phyloP scores from a whole-genome alignment of 305 asterid genomes.

The Fraxinus ornus region DNA sequence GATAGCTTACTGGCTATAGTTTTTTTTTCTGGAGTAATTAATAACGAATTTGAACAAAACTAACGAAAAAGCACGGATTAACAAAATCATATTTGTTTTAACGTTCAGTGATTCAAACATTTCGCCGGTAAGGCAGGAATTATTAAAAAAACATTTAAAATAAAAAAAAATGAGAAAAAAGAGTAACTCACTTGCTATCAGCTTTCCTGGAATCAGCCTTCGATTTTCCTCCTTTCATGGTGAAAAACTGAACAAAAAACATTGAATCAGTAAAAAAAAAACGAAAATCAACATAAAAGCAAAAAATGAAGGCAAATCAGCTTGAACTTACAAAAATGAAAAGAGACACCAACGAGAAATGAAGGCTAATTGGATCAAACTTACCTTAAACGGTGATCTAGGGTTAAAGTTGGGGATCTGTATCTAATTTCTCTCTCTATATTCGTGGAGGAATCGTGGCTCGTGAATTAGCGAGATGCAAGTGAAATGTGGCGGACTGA shows the following conservation, averaged over 20 bases:
- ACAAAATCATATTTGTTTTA: background rate
- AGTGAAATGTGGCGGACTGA: background rate
- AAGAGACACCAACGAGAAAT: background rate
- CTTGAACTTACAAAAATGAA: background rate
- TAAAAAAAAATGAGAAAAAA: background rate
- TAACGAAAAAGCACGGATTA: background rate
- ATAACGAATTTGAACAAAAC: background rate
- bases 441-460: constrained; percentile 2
- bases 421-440: background rate
- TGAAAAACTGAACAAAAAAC: constrained; percentile 11
- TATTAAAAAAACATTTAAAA: background rate
- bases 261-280: background rate
- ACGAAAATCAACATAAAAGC: background rate
- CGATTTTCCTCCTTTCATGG: constrained; percentile 66
- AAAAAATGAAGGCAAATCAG: background rate
- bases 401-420: constrained; percentile 33
- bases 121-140: background rate
- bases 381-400: constrained; percentile 27
- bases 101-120: background rate
- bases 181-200: constrained; percentile 46
- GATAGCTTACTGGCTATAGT: background rate
- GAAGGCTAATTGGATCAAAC: background rate
- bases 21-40: background rate
- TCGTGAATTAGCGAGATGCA: constrained; percentile 1
- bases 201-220: constrained; percentile 55